phyloP scores from a whole-genome alignment of 768 basidiomycete genomes.

The Macrolepiota albuminosa region DNA sequence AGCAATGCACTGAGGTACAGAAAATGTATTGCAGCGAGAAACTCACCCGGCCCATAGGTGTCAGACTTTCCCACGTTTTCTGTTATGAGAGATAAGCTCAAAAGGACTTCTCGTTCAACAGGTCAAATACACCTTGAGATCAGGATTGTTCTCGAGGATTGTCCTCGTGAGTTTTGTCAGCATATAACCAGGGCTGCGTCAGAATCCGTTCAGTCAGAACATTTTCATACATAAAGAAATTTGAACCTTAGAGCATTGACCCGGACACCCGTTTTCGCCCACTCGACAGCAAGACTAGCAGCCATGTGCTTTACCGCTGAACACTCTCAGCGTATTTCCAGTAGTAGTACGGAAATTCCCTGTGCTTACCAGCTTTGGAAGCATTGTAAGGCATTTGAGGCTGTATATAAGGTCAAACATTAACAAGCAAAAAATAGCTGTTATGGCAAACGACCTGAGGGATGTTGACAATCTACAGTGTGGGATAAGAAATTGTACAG shows the following conservation, averaged over 20 bases:
- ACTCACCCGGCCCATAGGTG: slow-evolving; percentile 80
- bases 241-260: slow-evolving; percentile 75
- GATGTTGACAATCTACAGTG: slow-evolving; percentile 71
- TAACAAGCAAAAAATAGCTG: background rate
- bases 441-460: slow-evolving; percentile 56
- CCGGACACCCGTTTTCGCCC: slow-evolving; percentile 86
- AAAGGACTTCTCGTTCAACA: background rate
- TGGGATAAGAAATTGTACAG: background rate
- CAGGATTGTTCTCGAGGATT: slow-evolving; percentile 69
- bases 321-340: background rate
- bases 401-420: slow-evolving; percentile 26
- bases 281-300: slow-evolving; percentile 87
- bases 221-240: background rate
- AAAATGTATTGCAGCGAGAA: background rate
- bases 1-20: slow-evolving; percentile 9
- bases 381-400: slow-evolving; percentile 95
- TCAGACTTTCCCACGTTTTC: slow-evolving; percentile 81
- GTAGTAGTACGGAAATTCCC: background rate
- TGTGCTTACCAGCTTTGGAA: slow-evolving; percentile 74
- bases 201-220: background rate
- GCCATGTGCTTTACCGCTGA: slow-evolving; percentile 93
- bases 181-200: slow-evolving; percentile 85
- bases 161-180: slow-evolving; percentile 84
- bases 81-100: slow-evolving; percentile 22
- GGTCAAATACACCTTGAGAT: slow-evolving; percentile 57